Base-by-base conservation (phyloP, 1,139 yeast species). In the Geotrichum restrictum region DNA sequence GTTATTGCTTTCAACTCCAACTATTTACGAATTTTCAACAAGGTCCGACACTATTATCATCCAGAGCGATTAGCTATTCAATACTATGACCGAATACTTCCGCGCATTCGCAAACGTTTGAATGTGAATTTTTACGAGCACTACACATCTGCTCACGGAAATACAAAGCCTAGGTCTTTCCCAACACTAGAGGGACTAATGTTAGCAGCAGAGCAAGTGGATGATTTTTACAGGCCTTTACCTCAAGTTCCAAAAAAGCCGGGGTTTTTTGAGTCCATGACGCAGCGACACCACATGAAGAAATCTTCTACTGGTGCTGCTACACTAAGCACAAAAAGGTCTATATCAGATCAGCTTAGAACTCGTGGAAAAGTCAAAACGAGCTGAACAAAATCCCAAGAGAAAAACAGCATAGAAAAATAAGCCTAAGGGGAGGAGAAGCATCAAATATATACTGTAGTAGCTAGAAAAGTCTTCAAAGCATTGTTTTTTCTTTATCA, bases 21-120 rank as follows among this genome's bases (percentile, higher is more conserved):
- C 21, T 48, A 41, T 42, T 19, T 41, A 14, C 37, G 43, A 1
- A 37, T 42, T 6, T 48, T 48, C 36, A 42, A 42, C 33, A 48
- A 48, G 19, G 45, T 48, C n/a, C 24, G 43, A n/a, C 51, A 48
- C 27, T 48, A 21, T 21, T 48, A 42, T 16, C 51, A 48, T 22
- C 51, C 51, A 7, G 47, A 48, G 4, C 45, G 47, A 11, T 32
- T 42, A 3, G 51, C 51, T 1, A 32, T 48, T 14, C 51, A 48
- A 18, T 48, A 48, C 22, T 48, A 34, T 29, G 51, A 48, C 27
- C 42, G 51, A 1, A 21, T 48, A 3, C 11, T 45, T 10, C 37
- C 47, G 3, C 45, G 43, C 16, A 14, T 48, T n/a, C 42, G 51
- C n/a, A 27, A 42, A 13, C 24, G 47, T 2, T 22, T 48, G 14